These are phyloP conservation scores for Collybia mongolica DNA, from an alignment of 768 basidiomycete genomes.

Conservation along the genomic window DNA sequence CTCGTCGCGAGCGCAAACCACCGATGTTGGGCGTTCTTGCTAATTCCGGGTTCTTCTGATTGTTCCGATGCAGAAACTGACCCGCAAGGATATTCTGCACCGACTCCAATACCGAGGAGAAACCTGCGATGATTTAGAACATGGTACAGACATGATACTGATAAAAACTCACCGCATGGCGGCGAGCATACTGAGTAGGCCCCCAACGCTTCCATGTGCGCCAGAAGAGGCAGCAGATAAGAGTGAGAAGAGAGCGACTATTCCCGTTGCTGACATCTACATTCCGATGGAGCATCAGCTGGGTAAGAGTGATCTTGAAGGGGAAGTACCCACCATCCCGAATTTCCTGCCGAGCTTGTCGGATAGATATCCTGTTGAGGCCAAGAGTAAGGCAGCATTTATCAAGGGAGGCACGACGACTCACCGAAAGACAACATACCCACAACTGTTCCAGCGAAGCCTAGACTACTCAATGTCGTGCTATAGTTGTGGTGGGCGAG, in stretches of 20 bases:
- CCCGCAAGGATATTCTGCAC: constrained; percentile 90
- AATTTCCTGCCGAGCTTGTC: constrained; percentile 87
- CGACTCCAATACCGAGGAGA: constrained; percentile 84
- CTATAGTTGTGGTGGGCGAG: constrained; percentile 57
- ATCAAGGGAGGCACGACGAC: constrained; percentile 6
- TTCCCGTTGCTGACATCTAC: constrained; percentile 79
- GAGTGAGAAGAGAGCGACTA: constrained; percentile 81
- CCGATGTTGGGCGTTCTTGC: constrained; percentile 77
- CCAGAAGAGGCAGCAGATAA: constrained; percentile 84
- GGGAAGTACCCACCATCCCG: constrained; percentile 65
- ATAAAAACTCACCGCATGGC: constrained; percentile 63
- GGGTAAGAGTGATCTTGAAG: background rate
- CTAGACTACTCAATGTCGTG: constrained; percentile 62
- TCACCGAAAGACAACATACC: constrained; percentile 79
- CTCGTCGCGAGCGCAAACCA: constrained; percentile 92
- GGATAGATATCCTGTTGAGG: constrained; percentile 58
- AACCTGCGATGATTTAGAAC: constrained; percentile 46
- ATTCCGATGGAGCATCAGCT: constrained; percentile 13
- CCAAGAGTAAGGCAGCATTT: background rate
- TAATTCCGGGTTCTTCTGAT: constrained; percentile 79
- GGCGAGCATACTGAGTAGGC: constrained; percentile 74
- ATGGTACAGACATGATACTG: background rate
- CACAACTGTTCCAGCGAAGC: constrained; percentile 84
- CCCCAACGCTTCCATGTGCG: constrained; percentile 65
- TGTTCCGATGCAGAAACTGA: constrained; percentile 88